These are phyloP conservation scores for Podospora appendiculata DNA, from an alignment of 495 filamentous ascomycete genomes.

Conservation along the genomic window DNA sequence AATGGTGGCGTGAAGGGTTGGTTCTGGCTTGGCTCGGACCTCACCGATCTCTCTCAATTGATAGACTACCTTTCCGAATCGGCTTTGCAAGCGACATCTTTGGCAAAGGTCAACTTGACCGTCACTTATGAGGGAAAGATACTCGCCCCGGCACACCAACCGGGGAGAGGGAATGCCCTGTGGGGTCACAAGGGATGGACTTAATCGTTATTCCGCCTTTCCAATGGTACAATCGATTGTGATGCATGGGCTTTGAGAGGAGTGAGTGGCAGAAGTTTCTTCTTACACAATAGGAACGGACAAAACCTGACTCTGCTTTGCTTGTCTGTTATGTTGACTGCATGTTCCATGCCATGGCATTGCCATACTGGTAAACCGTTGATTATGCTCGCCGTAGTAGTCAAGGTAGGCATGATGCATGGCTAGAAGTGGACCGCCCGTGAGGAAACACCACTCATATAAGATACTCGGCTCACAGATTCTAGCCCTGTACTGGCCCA, in stretches of 20 bases:
- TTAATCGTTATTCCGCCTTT: slow-evolving; percentile 47
- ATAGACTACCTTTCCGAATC: slow-evolving; percentile 12
- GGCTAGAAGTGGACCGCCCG: no score
- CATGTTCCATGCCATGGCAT: no score
- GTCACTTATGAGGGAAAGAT: slow-evolving; percentile 98
- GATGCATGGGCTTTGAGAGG: background rate
- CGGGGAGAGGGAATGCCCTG: slow-evolving; percentile 87
- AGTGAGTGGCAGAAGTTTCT: background rate
- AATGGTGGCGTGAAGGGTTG: slow-evolving; percentile 14
- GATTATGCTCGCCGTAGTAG: no score
- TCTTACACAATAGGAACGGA: background rate
- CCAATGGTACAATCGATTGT: slow-evolving; percentile 8
- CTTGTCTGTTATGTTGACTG: no score
- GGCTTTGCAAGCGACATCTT: slow-evolving; percentile 13
- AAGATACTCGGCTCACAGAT: no score
- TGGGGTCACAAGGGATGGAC: slow-evolving; percentile 51
- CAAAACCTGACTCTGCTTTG: no score
- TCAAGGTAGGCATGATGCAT: no score
- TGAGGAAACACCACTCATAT: no score
- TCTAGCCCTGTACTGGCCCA: no score
- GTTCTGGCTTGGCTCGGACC: slow-evolving; percentile 13
- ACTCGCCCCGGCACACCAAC: slow-evolving; percentile 47
- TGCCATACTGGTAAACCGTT: no score
- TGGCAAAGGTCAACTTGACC: slow-evolving; percentile 47
- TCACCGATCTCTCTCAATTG: slow-evolving; percentile 13